Percentiles rank a stretch among this genome's conserved stretches.
These are phyloP conservation scores for Annona squamosa DNA, from an alignment of 164 flowering plant species.

Conservation along the genomic window DNA sequence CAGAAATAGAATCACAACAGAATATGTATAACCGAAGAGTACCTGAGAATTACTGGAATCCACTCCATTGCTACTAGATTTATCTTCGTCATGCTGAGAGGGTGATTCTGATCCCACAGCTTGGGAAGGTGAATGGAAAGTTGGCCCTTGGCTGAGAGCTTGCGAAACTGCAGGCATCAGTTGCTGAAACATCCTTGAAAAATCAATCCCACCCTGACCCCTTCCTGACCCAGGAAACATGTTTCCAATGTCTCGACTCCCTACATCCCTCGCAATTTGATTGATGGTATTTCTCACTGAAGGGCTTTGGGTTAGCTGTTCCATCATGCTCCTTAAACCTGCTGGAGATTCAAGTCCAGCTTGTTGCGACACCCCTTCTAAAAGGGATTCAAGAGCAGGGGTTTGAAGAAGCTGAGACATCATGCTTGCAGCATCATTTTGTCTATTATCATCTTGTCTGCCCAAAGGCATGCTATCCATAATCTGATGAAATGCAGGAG, in stretches of 20 bases:
- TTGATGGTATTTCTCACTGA: conserved; percentile 62
- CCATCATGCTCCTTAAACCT: conserved; percentile 66
- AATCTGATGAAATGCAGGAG: conserved; percentile 19
- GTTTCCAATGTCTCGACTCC: conserved; percentile 47
- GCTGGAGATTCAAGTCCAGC: conserved; percentile 76
- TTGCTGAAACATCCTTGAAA: conserved; percentile 80
- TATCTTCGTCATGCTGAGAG: conserved; percentile 13
- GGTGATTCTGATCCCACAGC: conserved; percentile 14
- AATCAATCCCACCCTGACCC: conserved; percentile 65
- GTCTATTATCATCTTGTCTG: conserved; percentile 30
- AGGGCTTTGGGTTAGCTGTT: conserved; percentile 74
- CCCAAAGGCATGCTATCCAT: conserved; percentile 14
- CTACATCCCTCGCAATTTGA: conserved; percentile 76
- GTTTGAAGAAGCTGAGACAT: conserved; percentile 72
- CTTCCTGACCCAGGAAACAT: conserved; percentile 54
- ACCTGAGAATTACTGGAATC: conserved; percentile 29
- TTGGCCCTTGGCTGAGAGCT: conserved; percentile 49
- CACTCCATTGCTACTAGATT: conserved; percentile 17
- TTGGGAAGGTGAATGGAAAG: conserved; percentile 18
- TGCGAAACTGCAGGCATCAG: conserved; percentile 95
- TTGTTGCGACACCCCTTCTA: conserved; percentile 79
- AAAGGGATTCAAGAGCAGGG: conserved; percentile 58
- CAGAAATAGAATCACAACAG: too few species aligned
- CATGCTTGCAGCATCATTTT: conserved; percentile 39
- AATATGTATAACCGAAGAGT: neutral